A percentile compares a stretch with the other conserved stretches of the same genome.
These are phyloP conservation scores for Neofusicoccum parvum DNA, from an alignment of 2,329 filamentous ascomycete species.

Conservation along the genomic window DNA sequence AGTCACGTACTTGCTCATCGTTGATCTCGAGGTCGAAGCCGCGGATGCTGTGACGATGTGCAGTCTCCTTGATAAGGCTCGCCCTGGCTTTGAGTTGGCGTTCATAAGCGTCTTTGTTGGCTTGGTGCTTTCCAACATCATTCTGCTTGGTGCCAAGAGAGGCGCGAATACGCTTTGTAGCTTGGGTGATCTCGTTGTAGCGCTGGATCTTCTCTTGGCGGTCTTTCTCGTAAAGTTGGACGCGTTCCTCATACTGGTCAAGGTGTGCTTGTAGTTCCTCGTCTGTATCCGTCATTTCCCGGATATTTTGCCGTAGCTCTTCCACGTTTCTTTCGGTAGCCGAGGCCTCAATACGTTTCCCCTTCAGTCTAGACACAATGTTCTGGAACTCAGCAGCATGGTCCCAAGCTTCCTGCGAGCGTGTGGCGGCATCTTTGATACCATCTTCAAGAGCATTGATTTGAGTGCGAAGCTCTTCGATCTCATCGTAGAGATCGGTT, in stretches of 20 bases:
- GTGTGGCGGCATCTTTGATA: constrained; percentile 41
- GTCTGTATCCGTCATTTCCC: constrained; percentile 78
- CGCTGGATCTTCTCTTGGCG: constrained; percentile 63
- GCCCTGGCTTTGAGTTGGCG: constrained; percentile 73
- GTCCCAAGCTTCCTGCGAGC: constrained; percentile 68
- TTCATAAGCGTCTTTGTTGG: constrained; percentile 85
- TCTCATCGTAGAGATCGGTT: constrained; percentile 65
- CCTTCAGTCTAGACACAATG: constrained; percentile 73
- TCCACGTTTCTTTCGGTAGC: constrained; percentile 71
- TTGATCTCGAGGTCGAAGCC: constrained; percentile 76
- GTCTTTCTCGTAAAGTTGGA: constrained; percentile 66
- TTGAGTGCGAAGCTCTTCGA: constrained; percentile 51
- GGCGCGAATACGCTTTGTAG: constrained; percentile 50
- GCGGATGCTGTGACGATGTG: constrained; percentile 74
- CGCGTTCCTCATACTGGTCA: constrained; percentile 75
- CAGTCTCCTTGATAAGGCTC: constrained; percentile 75
- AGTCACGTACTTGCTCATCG: constrained; percentile 72
- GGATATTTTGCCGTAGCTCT: constrained; percentile 71
- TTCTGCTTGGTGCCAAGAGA: constrained; percentile 50
- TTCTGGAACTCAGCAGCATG: constrained; percentile 73
- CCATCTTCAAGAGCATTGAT: constrained; percentile 36
- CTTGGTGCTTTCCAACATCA: constrained; percentile 77
- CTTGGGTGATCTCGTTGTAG: constrained; percentile 64
- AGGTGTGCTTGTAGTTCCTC: constrained; percentile 71
- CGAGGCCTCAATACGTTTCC: constrained; percentile 73